Percentiles rank a stretch among this genome's conserved stretches.
phyloP scores from a whole-genome alignment of 2,329 filamentous ascomycete species.

The Trichothecium roseum region DNA sequence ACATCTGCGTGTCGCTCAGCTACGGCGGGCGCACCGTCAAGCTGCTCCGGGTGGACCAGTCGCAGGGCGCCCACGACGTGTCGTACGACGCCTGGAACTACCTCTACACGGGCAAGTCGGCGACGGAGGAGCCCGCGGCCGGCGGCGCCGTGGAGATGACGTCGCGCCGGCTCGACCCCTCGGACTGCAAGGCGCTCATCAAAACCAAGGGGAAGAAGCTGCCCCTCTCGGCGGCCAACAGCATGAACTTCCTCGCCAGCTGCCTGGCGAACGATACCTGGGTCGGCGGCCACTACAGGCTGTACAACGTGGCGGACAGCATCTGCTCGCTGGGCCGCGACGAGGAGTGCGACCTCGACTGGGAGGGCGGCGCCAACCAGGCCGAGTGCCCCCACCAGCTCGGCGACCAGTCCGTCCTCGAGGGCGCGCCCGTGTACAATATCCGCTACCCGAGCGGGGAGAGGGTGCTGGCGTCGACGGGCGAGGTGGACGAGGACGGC shows the following conservation, averaged over 20 bases:
- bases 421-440: constrained; percentile 31
- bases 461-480: constrained; percentile 22
- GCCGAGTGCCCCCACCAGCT: constrained; percentile 30
- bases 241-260: constrained; percentile 40
- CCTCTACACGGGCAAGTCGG: constrained; percentile 37
- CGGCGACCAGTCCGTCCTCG: constrained; percentile 24
- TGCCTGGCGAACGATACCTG: constrained; percentile 33
- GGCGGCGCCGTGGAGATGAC: constrained; percentile 39
- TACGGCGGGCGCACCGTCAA: constrained; percentile 41
- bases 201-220: constrained; percentile 26
- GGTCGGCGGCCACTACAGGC: constrained; percentile 35
- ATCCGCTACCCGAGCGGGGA: constrained; percentile 34
- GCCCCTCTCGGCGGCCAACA: constrained; percentile 36
- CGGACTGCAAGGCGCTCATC: constrained; percentile 37
- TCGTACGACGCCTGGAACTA: constrained; percentile 54
- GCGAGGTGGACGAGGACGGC: constrained; percentile 4
- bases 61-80: constrained; percentile 46
- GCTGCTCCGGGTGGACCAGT: constrained; percentile 49
- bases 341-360: constrained; percentile 34
- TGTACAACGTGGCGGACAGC: constrained; percentile 41
- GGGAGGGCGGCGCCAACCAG: constrained; percentile 31
- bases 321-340: constrained; percentile 34
- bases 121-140: constrained; percentile 30
- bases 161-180: constrained; percentile 31
- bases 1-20: constrained; percentile 43